Evolutionary conservation across 352 stramenopile species (phyloP).

Genomic region (Globisporangium cederbergense): DNA sequence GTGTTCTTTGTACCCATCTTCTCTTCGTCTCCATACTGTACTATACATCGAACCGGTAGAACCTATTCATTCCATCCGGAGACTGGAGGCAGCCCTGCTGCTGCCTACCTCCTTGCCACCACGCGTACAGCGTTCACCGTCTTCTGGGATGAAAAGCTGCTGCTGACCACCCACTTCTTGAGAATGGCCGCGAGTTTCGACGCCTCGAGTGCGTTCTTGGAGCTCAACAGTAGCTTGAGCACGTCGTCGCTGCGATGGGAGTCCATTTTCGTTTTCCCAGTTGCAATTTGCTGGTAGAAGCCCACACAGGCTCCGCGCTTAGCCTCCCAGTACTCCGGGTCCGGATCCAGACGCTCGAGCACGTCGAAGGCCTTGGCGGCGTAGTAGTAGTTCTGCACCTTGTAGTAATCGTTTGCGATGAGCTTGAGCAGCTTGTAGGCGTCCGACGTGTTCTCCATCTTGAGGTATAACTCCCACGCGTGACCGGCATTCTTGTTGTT

Average conservation of each 20-base stretch:
- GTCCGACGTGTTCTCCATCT: slow-evolving; percentile 43
- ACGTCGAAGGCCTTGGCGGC: slow-evolving; percentile 73
- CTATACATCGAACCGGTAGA: no score
- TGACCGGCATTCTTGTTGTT: slow-evolving; percentile 23
- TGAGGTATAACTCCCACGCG: slow-evolving; percentile 69
- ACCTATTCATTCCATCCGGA: no score
- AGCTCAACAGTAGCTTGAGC: slow-evolving; percentile 43
- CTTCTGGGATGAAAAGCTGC: not conserved
- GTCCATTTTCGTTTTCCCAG: slow-evolving; percentile 22
- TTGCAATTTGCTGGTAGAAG: slow-evolving; percentile 56
- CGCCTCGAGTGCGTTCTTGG: slow-evolving; percentile 54
- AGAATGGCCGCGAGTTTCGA: slow-evolving; percentile 41
- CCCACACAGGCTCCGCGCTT: slow-evolving; percentile 68
- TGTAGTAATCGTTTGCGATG: slow-evolving; percentile 73
- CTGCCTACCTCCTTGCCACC: not conserved
- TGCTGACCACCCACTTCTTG: slow-evolving; percentile 32
- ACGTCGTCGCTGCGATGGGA: slow-evolving; percentile 41
- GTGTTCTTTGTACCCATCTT: no score
- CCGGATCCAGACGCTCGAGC: slow-evolving; percentile 61
- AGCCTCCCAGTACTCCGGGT: slow-evolving; percentile 73
- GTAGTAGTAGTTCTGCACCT: slow-evolving; percentile 51
- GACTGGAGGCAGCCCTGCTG: not conserved
- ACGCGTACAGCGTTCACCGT: not conserved
- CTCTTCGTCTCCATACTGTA: no score
- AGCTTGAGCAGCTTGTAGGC: slow-evolving; percentile 55